A percentile compares a stretch with the other conserved stretches of the same genome.
Conservation (phyloP, 345 rosid genomes). For the Citrus sp. region DNA sequence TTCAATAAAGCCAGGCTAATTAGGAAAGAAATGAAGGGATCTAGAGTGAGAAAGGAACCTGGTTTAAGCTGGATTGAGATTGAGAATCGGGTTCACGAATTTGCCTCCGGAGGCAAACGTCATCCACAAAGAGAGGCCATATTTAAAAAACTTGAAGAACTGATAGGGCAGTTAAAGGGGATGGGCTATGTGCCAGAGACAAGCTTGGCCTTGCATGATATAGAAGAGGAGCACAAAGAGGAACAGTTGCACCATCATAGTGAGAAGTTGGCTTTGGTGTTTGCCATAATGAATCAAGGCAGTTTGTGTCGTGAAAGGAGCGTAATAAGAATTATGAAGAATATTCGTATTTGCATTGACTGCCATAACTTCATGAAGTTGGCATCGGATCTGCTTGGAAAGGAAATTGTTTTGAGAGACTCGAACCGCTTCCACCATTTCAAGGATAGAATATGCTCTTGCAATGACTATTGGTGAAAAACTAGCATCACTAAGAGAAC, state of each 20-base stretch:
- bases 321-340: constrained; percentile 64
- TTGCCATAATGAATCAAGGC: constrained; percentile 46
- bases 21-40: constrained; percentile 59
- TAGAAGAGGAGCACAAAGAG: constrained; percentile 76
- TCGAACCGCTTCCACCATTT: constrained; percentile 87
- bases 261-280: constrained; percentile 82
- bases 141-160: constrained; percentile 36
- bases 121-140: constrained; percentile 61
- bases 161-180: constrained; percentile 60
- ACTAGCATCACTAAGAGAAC: neutral
- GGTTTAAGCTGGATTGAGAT: constrained; percentile 89
- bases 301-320: constrained; percentile 20
- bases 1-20: constrained; percentile 58
- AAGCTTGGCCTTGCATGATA: constrained; percentile 59
- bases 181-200: constrained; percentile 75
- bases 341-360: constrained; percentile 76
- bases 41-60: constrained; percentile 71
- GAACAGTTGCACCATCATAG: constrained; percentile 68
- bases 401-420: constrained; percentile 74
- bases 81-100: constrained; percentile 60
- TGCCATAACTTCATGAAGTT: constrained; percentile 92
- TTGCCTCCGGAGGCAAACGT: constrained; percentile 68
- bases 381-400: constrained; percentile 56
- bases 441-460: constrained; percentile 58
- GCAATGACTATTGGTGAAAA: constrained; percentile 75